Conservation (phyloP, 2,329 filamentous ascomycete species). For the Rosellinia necatrix region DNA sequence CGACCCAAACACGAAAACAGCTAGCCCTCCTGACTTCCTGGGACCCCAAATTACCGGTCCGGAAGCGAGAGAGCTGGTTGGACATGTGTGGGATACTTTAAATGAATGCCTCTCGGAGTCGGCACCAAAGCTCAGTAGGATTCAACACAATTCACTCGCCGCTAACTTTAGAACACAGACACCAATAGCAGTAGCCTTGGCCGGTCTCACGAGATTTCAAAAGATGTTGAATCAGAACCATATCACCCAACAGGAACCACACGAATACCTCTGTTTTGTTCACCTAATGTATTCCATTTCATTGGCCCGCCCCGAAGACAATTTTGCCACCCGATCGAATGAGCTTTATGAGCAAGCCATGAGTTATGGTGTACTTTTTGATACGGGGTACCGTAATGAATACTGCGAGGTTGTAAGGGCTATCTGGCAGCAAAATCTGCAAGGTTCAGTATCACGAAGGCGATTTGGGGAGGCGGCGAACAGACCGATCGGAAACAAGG, state of each 20-base stretch:
- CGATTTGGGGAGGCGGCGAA: constrained; percentile 23
- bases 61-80: constrained; percentile 48
- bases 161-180: constrained; percentile 47
- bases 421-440: constrained; percentile 54
- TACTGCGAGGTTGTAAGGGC: constrained; percentile 51
- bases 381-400: constrained; percentile 41
- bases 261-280: constrained; percentile 55
- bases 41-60: constrained; percentile 33
- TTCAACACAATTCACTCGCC: constrained; percentile 49
- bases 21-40: constrained; percentile 29
- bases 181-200: constrained; percentile 45
- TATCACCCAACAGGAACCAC: constrained; percentile 41
- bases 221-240: constrained; percentile 46
- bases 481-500: constrained; percentile 44
- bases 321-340: constrained; percentile 42
- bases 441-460: constrained; percentile 35
- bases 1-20: constrained; percentile 34
- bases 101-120: constrained; percentile 53
- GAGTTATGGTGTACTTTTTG: constrained; percentile 49
- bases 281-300: constrained; percentile 58
- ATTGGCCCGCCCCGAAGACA: constrained; percentile 50
- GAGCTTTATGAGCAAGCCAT: constrained; percentile 54
- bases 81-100: constrained; percentile 51
- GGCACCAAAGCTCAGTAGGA: constrained; percentile 46
- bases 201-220: constrained; percentile 49